Evolutionary conservation across 1,284 basidiomycete species (phyloP).

Genomic region (Schizophyllum amplum): DNA sequence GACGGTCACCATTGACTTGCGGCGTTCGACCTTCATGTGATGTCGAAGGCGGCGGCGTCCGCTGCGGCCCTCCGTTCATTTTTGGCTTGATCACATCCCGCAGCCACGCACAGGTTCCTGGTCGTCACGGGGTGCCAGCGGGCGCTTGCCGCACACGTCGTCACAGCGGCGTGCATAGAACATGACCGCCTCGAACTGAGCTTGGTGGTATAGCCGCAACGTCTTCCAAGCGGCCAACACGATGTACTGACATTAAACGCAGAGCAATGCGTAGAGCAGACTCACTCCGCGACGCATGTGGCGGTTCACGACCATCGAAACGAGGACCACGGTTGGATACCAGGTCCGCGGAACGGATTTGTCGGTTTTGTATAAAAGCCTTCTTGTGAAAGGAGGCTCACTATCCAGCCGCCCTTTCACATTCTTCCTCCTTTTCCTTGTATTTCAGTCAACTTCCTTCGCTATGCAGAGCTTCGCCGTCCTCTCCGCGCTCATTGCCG

Average conservation of each 20-base stretch:
- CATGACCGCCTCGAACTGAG: neutral
- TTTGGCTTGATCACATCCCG: neutral
- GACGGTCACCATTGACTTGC: neutral
- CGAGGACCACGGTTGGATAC: no score
- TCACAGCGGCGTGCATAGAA: neutral
- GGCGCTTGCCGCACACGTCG: neutral
- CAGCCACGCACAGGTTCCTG: neutral
- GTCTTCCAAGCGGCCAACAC: no score
- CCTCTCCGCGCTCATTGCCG: slow-evolving; percentile 3
- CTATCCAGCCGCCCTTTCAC: neutral
- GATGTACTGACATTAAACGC: no score
- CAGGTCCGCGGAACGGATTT: no score
- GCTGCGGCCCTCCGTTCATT: neutral
- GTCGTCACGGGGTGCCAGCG: neutral
- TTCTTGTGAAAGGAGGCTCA: neutral
- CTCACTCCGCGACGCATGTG: no score
- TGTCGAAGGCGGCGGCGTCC: no score
- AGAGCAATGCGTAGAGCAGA: no score
- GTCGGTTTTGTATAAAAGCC: no score
- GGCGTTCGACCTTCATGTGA: neutral
- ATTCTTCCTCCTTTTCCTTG: no score
- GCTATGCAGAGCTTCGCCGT: slow-evolving; percentile 4
- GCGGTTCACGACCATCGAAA: no score
- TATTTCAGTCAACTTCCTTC: no score
- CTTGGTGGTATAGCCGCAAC: no score